Percentiles rank a stretch among this genome's conserved stretches.
phyloP scores from a whole-genome alignment of 2,329 filamentous ascomycete species.

The Ceratocystis ficicola region DNA sequence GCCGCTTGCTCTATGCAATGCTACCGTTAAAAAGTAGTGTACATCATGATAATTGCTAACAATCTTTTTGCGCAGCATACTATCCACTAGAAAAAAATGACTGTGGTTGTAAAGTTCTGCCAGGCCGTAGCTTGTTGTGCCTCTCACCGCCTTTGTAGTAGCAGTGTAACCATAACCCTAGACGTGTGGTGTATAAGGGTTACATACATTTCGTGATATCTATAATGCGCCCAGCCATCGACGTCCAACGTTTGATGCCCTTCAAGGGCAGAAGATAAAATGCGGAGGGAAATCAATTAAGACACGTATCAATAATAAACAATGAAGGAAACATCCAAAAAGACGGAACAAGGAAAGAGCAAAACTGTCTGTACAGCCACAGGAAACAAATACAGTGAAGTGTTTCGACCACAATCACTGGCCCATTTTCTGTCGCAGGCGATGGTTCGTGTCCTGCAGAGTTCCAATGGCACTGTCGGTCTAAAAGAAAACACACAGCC shows the following conservation, averaged over 20 bases:
- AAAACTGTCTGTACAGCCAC: not conserved
- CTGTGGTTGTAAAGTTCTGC: conserved; percentile 8
- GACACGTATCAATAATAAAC: conserved; percentile 12
- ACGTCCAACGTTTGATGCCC: not conserved
- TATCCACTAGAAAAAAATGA: conserved; percentile 5
- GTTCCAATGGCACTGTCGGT: conserved; percentile 53
- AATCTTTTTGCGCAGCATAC: not conserved
- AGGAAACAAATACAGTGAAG: not conserved
- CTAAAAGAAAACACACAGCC: conserved; percentile 32
- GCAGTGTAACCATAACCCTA: not conserved
- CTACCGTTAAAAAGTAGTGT: not conserved
- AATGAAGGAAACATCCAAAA: conserved; percentile 5
- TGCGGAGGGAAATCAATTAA: conserved; percentile 15
- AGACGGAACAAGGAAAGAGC: no score
- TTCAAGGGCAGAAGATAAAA: not conserved
- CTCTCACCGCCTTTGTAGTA: not conserved
- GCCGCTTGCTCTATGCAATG: not conserved
- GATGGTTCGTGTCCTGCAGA: conserved; percentile 21
- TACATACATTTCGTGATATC: not conserved
- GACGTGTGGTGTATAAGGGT: not conserved
- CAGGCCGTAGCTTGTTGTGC: not conserved
- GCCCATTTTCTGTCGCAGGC: conserved; percentile 22
- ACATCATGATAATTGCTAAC: not conserved
- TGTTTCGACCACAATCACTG: conserved; percentile 1
- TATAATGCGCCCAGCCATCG: not conserved